phyloP scores from a whole-genome alignment of 371 early-diverging fungal genomes.

The Umbelopsis sp. region DNA sequence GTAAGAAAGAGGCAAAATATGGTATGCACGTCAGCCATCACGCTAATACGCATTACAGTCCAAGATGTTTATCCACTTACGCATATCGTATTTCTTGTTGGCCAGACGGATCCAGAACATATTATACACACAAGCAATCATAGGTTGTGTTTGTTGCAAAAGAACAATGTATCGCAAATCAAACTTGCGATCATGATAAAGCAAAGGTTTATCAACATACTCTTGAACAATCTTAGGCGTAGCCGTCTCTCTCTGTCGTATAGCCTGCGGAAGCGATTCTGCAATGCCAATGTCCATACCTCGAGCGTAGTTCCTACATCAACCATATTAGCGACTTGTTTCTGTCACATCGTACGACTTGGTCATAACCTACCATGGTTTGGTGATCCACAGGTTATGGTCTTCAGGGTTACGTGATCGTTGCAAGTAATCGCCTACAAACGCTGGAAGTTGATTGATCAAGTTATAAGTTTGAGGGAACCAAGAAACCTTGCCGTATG shows the following conservation, averaged over 20 bases:
- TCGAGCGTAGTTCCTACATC: slow-evolving; percentile 48
- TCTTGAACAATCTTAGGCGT: slow-evolving; percentile 59
- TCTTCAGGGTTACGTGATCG: slow-evolving; percentile 33
- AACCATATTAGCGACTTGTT: not conserved
- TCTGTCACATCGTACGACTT: not conserved
- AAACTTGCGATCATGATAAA: slow-evolving; percentile 65
- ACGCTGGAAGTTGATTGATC: slow-evolving; percentile 46
- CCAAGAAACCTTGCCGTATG: slow-evolving; percentile 57
- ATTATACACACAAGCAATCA: slow-evolving; percentile 53
- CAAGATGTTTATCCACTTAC: slow-evolving; percentile 16
- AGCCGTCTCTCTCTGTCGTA: slow-evolving; percentile 51
- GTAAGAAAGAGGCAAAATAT: slow-evolving; percentile 19
- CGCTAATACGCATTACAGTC: not conserved
- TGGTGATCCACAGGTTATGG: slow-evolving; percentile 58
- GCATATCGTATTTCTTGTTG: slow-evolving; percentile 51
- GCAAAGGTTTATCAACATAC: slow-evolving; percentile 56
- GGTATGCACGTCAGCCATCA: not conserved
- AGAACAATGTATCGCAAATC: slow-evolving; percentile 62
- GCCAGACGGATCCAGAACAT: slow-evolving; percentile 69
- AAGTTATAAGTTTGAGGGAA: slow-evolving; percentile 55
- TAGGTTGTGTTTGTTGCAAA: slow-evolving; percentile 46
- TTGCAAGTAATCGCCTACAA: slow-evolving; percentile 55
- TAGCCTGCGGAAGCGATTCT: slow-evolving; percentile 46
- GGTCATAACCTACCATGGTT: slow-evolving; percentile 46
- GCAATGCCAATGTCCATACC: slow-evolving; percentile 53